Percentiles rank a stretch among this genome's conserved stretches.
phyloP scores from a whole-genome alignment of 2,329 filamentous ascomycete genomes.

The Colletotrichum lindemuthianum region DNA sequence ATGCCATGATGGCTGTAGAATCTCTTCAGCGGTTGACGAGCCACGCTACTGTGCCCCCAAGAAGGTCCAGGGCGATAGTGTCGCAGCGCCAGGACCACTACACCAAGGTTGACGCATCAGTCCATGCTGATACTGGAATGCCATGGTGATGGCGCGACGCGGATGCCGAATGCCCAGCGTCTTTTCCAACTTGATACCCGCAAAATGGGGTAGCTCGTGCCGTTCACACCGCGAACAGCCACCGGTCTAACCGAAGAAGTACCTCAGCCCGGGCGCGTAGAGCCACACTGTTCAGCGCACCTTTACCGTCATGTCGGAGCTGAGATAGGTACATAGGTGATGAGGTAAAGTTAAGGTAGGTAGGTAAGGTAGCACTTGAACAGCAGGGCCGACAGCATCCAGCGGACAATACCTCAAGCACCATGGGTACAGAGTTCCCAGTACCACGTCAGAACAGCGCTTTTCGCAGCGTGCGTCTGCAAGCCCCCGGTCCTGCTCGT shows the following conservation, averaged over 20 bases:
- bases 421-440: no score
- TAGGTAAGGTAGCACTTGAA: no score
- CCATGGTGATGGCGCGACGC: constrained; percentile 22
- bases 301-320: background rate
- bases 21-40: constrained; percentile 13
- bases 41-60: background rate
- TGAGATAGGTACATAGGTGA: no score
- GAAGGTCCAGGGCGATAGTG: background rate
- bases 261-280: background rate
- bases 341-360: no score
- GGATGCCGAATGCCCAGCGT: background rate
- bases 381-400: no score
- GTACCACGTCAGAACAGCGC: no score
- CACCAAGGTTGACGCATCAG: no score
- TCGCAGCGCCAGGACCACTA: constrained; percentile 19
- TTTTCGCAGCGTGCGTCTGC: no score
- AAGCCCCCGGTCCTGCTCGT: background rate
- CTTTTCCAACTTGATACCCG: background rate
- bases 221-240: background rate
- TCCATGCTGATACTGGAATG: background rate
- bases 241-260: constrained; percentile 28
- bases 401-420: no score
- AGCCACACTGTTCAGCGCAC: background rate
- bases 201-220: constrained; percentile 15
- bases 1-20: background rate